phyloP scores from a whole-genome alignment of 2,329 filamentous ascomycete species.

The Aciculosporium take region DNA sequence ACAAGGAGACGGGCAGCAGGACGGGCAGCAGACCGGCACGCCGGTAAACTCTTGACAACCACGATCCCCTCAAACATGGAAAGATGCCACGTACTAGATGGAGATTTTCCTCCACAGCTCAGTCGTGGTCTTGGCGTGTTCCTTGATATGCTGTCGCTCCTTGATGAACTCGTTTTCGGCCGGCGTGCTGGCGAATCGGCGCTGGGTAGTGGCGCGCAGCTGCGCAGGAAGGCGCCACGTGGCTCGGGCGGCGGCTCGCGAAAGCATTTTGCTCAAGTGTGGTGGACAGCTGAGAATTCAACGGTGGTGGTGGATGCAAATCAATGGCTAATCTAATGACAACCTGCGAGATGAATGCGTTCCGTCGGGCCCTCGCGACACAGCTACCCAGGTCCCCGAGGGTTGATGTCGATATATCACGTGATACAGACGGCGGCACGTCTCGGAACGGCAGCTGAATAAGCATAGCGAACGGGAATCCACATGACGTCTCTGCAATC shows the following conservation, averaged over 20 bases:
- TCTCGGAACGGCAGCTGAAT: too few relatives aligned
- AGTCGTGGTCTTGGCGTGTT: constrained; percentile 72
- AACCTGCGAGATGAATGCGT: not conserved
- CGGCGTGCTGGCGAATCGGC: constrained; percentile 56
- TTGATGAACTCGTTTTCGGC: constrained; percentile 88
- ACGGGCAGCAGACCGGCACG: not conserved
- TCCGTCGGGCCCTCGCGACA: too few relatives aligned
- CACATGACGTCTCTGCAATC: too few relatives aligned
- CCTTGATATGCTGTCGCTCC: constrained; percentile 80
- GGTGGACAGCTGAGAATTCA: not conserved
- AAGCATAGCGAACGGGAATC: too few relatives aligned
- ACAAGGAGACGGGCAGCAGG: not conserved
- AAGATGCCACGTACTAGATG: constrained; percentile 59
- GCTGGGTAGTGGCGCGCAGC: constrained; percentile 47
- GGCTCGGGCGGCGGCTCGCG: constrained; percentile 46
- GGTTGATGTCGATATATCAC: not conserved
- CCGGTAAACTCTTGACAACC: not conserved
- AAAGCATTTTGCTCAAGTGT: constrained; percentile 38
- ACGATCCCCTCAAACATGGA: not conserved
- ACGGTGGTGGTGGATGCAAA: not conserved
- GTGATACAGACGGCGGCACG: not conserved
- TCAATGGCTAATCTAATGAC: constrained; percentile 14
- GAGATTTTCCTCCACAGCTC: constrained; percentile 94
- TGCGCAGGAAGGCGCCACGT: constrained; percentile 49
- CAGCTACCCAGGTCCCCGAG: too few relatives aligned